These are phyloP conservation scores for Tubosaeta sp. DNA, from an alignment of 768 basidiomycete genomes.

Conservation along the genomic window DNA sequence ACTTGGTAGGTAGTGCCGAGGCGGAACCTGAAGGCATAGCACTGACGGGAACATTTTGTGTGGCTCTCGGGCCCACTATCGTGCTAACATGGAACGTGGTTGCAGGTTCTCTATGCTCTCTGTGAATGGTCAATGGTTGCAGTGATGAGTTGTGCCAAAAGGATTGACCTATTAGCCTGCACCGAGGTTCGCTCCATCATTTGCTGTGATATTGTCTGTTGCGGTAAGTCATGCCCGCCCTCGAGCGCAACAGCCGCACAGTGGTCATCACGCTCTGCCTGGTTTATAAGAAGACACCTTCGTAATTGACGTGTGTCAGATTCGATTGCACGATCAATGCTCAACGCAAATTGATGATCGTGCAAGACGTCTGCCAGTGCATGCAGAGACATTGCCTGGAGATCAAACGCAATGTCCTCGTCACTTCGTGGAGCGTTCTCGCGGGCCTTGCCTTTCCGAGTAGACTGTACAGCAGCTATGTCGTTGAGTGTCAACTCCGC, in stretches of 20 bases:
- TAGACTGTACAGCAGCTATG: constrained; percentile 32
- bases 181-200: constrained; percentile 2
- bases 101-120: not conserved
- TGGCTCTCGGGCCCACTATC: not conserved
- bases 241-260: constrained; percentile 37
- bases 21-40: not conserved
- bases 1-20: not conserved
- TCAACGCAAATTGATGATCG: constrained; percentile 40
- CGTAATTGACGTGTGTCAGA: constrained; percentile 32
- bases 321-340: constrained; percentile 39
- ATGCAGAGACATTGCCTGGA: constrained; percentile 37
- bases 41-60: constrained; percentile 3
- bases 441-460: constrained; percentile 37
- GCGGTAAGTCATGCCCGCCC: constrained; percentile 22
- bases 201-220: constrained; percentile 15
- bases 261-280: constrained; percentile 39
- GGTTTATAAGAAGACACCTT: constrained; percentile 32
- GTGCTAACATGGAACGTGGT: not conserved
- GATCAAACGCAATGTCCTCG: constrained; percentile 41
- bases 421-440: constrained; percentile 34
- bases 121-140: constrained; percentile 5
- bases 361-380: constrained; percentile 27
- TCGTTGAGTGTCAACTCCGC: constrained; percentile 42
- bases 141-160: not conserved
- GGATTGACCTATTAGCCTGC: constrained; percentile 3